A percentile compares a stretch with the other conserved stretches of the same genome.
phyloP scores from a whole-genome alignment of 78 protist genomes.

The Cavenderia fasciculata region DNA sequence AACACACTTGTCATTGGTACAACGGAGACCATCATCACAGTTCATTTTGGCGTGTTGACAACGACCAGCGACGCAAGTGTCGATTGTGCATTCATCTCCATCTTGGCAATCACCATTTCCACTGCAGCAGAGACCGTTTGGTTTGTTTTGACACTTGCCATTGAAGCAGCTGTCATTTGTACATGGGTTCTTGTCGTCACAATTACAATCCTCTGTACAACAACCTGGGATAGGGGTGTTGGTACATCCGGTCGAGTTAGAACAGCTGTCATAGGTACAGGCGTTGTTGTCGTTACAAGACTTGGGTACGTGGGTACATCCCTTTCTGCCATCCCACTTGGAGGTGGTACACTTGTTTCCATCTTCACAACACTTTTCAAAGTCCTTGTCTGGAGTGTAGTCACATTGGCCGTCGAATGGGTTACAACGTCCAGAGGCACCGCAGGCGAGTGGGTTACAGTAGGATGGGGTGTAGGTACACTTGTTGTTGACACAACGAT shows the following conservation, averaged over 20 bases:
- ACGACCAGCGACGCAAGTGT: background rate
- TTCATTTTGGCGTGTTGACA: background rate
- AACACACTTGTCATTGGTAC: slow-evolving; percentile 34
- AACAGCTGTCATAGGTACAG: slow-evolving; percentile 39
- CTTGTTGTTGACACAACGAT: background rate
- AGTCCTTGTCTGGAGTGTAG: background rate
- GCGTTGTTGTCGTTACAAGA: slow-evolving; percentile 34
- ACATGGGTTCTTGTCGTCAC: slow-evolving; percentile 51
- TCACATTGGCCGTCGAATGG: background rate
- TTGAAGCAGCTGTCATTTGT: slow-evolving; percentile 23
- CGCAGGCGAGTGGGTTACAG: background rate
- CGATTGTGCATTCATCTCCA: background rate
- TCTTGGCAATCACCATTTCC: background rate
- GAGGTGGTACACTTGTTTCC: slow-evolving; percentile 20
- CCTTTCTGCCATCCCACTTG: slow-evolving; percentile 1
- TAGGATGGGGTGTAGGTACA: background rate
- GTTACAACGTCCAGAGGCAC: background rate
- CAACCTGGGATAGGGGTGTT: slow-evolving; percentile 17
- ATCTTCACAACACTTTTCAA: no score
- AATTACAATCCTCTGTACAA: background rate
- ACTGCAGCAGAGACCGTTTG: no score
- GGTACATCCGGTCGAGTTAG: slow-evolving; percentile 14
- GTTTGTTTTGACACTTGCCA: background rate
- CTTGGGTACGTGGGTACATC: background rate
- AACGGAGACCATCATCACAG: slow-evolving; percentile 48